Evolutionary conservation across 805 yeast genomes (phyloP).

Genomic region (Wickerhamomyces ciferrii): DNA sequence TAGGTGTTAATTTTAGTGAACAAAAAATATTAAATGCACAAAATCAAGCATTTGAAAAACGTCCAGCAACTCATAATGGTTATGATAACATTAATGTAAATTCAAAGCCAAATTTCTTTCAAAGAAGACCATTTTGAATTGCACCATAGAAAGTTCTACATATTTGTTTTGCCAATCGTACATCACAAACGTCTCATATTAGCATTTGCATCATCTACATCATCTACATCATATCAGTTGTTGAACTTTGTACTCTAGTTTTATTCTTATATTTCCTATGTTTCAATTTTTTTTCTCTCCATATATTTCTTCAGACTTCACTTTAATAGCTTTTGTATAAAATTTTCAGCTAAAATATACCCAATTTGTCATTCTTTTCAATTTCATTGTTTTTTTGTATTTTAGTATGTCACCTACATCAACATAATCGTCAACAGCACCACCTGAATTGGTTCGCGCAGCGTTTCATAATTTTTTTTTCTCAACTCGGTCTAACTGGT

Average conservation of each 20-base stretch:
- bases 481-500: not conserved
- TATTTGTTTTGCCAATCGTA: too few relatives aligned
- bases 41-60: not conserved
- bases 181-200: not conserved
- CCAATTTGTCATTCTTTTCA: too few relatives aligned
- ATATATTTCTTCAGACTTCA: not conserved
- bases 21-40: not conserved
- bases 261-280: not conserved
- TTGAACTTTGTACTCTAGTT: not conserved
- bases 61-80: constrained; percentile 3
- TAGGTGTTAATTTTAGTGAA: not conserved
- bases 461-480: not conserved
- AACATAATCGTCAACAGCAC: not conserved
- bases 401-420: not conserved
- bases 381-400: not conserved
- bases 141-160: not conserved
- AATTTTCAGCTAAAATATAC: not conserved
- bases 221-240: not conserved
- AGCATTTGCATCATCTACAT: not conserved
- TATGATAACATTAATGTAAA: not conserved
- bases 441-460: not conserved
- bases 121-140: not conserved
- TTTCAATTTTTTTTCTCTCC: not conserved
- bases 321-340: not conserved
- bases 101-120: not conserved